Evolutionary conservation across 2,329 filamentous ascomycete species (phyloP).

Genomic region (Verticillium alfalfae): DNA sequence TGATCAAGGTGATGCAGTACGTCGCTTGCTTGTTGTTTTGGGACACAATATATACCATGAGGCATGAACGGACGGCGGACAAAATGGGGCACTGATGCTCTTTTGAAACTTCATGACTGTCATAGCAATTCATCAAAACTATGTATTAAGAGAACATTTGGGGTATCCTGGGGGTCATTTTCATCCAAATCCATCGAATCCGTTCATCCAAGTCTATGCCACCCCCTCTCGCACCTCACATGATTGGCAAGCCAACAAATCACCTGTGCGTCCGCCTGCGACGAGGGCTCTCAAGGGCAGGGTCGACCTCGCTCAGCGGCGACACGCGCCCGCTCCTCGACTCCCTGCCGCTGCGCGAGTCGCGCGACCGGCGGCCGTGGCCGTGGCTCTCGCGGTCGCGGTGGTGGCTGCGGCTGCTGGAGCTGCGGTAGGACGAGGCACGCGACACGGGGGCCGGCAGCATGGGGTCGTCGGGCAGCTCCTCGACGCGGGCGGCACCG

Average conservation of each 20-base stretch:
- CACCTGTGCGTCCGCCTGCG: not conserved
- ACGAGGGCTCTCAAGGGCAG: not conserved
- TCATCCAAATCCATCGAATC: not conserved
- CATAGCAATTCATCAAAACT: not conserved
- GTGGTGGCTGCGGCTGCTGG: constrained; percentile 8
- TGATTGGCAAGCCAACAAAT: not conserved
- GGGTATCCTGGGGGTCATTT: not conserved
- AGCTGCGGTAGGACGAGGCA: constrained; percentile 10
- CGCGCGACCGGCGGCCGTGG: not conserved
- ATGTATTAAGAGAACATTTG: not conserved
- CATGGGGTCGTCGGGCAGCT: constrained; percentile 42
- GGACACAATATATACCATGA: too few relatives aligned
- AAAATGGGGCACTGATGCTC: too few relatives aligned
- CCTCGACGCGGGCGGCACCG: constrained; percentile 37
- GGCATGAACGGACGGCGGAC: too few relatives aligned
- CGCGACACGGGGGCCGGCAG: constrained; percentile 26
- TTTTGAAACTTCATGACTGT: not conserved
- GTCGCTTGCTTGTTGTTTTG: not conserved
- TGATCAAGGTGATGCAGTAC: not conserved
- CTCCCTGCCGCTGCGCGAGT: not conserved
- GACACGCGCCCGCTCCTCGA: not conserved
- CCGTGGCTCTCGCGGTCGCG: not conserved
- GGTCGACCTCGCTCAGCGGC: not conserved
- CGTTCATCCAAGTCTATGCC: not conserved
- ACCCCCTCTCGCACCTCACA: not conserved